These are phyloP conservation scores for Aspergillus sp. DNA, from an alignment of 2,329 filamentous ascomycete genomes.

Conservation along the genomic window DNA sequence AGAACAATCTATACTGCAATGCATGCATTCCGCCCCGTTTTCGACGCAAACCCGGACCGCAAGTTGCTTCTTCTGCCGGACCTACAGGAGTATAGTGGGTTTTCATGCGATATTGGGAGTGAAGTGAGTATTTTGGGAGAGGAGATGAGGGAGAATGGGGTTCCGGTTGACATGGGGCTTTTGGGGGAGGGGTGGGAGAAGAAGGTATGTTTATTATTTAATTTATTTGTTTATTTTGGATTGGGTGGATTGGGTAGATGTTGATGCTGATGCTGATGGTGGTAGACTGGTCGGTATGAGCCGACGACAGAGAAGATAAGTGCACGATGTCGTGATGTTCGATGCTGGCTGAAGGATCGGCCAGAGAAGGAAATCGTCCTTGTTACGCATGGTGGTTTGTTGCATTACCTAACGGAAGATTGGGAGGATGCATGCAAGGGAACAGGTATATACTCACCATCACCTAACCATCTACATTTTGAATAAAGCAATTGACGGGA, in stretches of 20 bases:
- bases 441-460: conserved; percentile 22
- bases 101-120: conserved; percentile 70
- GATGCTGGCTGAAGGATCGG: conserved; percentile 8
- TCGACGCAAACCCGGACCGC: conserved; percentile 33
- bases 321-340: conserved; percentile 4
- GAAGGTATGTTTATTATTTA: conserved; percentile 2
- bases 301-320: conserved; percentile 28
- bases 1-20: conserved; percentile 71
- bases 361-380: conserved; percentile 12
- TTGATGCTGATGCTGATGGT: conserved; percentile 23
- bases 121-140: conserved; percentile 45
- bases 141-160: conserved; percentile 49
- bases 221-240: not conserved
- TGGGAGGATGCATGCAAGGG: conserved; percentile 53
- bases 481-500: not conserved
- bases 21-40: conserved; percentile 55
- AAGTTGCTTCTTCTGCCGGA: conserved; percentile 63
- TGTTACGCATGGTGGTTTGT: conserved; percentile 11
- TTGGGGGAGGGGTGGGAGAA: conserved; percentile 3
- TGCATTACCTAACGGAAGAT: conserved; percentile 17
- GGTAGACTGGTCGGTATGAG: conserved; percentile 31
- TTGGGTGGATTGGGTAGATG: conserved; percentile 4
- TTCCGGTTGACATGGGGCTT: conserved; percentile 49
- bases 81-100: conserved; percentile 67
- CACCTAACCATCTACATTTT: not conserved